These are phyloP conservation scores for Pluteus cervinus DNA, from an alignment of 768 basidiomycete species.

Conservation along the genomic window DNA sequence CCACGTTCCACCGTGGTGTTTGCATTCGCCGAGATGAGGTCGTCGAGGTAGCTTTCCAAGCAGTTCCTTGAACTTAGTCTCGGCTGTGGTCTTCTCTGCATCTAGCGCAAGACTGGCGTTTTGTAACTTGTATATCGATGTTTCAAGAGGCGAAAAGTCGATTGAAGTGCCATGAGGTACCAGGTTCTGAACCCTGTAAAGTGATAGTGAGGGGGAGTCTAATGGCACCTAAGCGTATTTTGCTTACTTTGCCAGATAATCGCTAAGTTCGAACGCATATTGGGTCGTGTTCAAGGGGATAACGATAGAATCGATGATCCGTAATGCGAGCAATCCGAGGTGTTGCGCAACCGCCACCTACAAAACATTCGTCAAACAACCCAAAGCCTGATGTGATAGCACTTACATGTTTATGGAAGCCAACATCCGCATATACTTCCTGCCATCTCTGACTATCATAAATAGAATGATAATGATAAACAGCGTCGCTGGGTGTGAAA, in stretches of 20 bases:
- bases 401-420: slow-evolving; percentile 66
- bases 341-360: slow-evolving; percentile 65
- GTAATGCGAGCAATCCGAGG: slow-evolving; percentile 57
- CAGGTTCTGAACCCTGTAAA: slow-evolving; percentile 46
- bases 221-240: neutral
- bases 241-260: slow-evolving; percentile 55
- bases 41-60: slow-evolving; percentile 25
- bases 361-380: neutral
- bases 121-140: slow-evolving; percentile 42
- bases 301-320: slow-evolving; percentile 56
- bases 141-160: slow-evolving; percentile 38
- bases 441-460: slow-evolving; percentile 74
- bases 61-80: slow-evolving; percentile 42
- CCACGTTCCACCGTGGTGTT: slow-evolving; percentile 13
- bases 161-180: slow-evolving; percentile 15
- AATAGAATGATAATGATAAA: slow-evolving; percentile 74
- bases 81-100: slow-evolving; percentile 49
- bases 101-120: slow-evolving; percentile 50
- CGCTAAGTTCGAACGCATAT: slow-evolving; percentile 59
- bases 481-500: slow-evolving; percentile 43
- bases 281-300: slow-evolving; percentile 76
- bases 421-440: slow-evolving; percentile 69
- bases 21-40: slow-evolving; percentile 18
- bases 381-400: slow-evolving; percentile 1
- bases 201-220: neutral